Evolutionary conservation across 176 grass and related monocot species (phyloP).

Genomic region (Eleusine indica): DNA sequence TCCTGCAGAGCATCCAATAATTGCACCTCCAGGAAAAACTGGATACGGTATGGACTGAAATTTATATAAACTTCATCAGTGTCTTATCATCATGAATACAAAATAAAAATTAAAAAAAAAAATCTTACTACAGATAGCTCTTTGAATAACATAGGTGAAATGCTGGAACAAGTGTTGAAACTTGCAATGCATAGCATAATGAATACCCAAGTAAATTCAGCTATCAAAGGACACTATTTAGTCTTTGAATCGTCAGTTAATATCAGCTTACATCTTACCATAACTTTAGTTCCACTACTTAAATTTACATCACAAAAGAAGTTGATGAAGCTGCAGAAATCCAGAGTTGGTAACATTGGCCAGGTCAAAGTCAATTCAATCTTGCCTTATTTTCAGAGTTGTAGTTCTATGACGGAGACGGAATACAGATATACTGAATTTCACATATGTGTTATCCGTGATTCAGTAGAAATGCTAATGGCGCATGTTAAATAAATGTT

Average conservation of each 20-base stretch:
- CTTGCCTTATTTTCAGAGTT: too few species aligned
- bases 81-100: background rate
- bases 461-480: too few species aligned
- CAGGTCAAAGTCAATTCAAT: too few species aligned
- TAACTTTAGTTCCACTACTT: too few species aligned
- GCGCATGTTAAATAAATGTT: too few species aligned
- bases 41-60: conserved; percentile 97
- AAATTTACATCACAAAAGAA: too few species aligned
- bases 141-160: conserved; percentile 25
- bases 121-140: background rate
- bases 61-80: conserved; percentile 36
- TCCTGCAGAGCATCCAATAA: conserved; percentile 96
- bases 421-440: too few species aligned
- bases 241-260: background rate
- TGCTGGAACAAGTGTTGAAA: background rate
- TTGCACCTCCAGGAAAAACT: conserved; percentile 89
- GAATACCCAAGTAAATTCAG: conserved; percentile 12
- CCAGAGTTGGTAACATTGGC: too few species aligned
- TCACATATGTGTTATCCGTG: too few species aligned
- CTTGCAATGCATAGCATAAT: conserved; percentile 16
- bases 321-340: too few species aligned
- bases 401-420: too few species aligned
- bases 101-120: background rate
- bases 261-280: too few species aligned
- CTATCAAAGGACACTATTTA: conserved; percentile 1